Conservation (phyloP, 1,284 basidiomycete species). For the Volvariella surrecta region DNA sequence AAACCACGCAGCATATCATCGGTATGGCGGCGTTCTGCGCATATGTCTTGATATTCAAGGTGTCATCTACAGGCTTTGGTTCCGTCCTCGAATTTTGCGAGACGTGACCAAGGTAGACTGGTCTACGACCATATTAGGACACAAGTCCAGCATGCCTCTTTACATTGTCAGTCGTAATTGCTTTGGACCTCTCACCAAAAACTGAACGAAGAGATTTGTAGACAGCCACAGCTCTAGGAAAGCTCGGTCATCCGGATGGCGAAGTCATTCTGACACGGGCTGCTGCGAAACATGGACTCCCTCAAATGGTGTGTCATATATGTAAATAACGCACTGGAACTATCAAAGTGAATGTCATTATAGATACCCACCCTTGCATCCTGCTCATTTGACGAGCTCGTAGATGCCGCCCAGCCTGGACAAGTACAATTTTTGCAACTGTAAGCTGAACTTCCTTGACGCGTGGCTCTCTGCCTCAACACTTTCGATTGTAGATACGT, state of each 20-base stretch:
- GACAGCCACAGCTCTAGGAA: conserved; percentile 47
- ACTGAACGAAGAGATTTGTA: conserved; percentile 5
- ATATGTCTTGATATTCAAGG: not conserved
- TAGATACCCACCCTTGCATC: conserved; percentile 85
- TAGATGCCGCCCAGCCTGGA: conserved; percentile 66
- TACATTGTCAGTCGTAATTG: conserved; percentile 49
- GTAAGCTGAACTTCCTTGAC: conserved; percentile 25
- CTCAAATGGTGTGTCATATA: conserved; percentile 62
- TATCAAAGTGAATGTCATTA: not conserved
- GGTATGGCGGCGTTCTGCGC: conserved; percentile 30
- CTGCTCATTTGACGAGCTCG: conserved; percentile 84
- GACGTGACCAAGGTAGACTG: conserved; percentile 81
- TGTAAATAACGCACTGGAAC: not conserved
- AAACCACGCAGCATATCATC: conserved; percentile 82
- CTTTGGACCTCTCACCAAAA: not conserved
- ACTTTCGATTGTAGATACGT: conserved; percentile 52
- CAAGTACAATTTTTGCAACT: conserved; percentile 80
- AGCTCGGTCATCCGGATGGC: conserved; percentile 91
- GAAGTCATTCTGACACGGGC: conserved; percentile 84
- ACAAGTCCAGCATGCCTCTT: conserved; percentile 67
- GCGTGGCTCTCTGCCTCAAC: not conserved
- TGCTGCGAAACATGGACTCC: conserved; percentile 52
- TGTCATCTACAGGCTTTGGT: conserved; percentile 66
- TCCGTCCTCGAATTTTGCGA: conserved; percentile 82
- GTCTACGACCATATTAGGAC: conserved; percentile 74